Percentiles rank a stretch among this genome's conserved stretches.
phyloP scores from a whole-genome alignment of 495 filamentous ascomycete species.

The Pseudevernia furfuracea region DNA sequence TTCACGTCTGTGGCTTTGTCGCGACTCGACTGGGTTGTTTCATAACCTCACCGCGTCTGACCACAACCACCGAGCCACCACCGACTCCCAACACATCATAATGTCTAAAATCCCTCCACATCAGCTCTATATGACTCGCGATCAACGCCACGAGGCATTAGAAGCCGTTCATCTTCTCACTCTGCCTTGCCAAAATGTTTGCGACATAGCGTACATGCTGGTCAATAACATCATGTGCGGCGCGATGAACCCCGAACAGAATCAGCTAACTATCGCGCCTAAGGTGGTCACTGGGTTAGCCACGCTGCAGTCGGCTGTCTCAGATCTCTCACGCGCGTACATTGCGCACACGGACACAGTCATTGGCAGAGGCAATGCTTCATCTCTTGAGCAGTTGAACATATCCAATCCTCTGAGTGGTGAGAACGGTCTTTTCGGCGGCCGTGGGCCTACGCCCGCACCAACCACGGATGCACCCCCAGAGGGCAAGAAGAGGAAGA shows the following conservation, averaged over 20 bases:
- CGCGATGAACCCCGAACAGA: constrained; percentile 27
- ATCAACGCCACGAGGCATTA: constrained; percentile 17
- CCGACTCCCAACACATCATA: background rate
- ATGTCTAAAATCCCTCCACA: constrained; percentile 2
- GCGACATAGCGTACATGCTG: constrained; percentile 15
- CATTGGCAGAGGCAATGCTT: constrained; percentile 52
- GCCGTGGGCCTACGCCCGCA: constrained; percentile 28
- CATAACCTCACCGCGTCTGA: constrained; percentile 25
- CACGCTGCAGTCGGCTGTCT: constrained; percentile 64
- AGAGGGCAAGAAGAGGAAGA: constrained; percentile 75
- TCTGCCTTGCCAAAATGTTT: constrained; percentile 18
- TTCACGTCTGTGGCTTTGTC: constrained; percentile 25
- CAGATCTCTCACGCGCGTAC: constrained; percentile 68
- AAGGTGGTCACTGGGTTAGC: constrained; percentile 68
- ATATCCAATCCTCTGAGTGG: constrained; percentile 37
- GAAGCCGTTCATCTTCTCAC: constrained; percentile 17
- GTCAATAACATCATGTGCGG: constrained; percentile 11
- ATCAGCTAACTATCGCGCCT: constrained; percentile 25
- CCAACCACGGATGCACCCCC: constrained; percentile 38
- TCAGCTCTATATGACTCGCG: constrained; percentile 13
- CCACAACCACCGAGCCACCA: constrained; percentile 6
- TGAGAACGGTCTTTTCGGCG: constrained; percentile 36
- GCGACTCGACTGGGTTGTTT: constrained; percentile 20
- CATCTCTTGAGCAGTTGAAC: constrained; percentile 45
- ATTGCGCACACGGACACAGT: constrained; percentile 74